These are phyloP conservation scores for Ettlia oleoabundans DNA, from an alignment of 139 green algal species.

Conservation along the genomic window DNA sequence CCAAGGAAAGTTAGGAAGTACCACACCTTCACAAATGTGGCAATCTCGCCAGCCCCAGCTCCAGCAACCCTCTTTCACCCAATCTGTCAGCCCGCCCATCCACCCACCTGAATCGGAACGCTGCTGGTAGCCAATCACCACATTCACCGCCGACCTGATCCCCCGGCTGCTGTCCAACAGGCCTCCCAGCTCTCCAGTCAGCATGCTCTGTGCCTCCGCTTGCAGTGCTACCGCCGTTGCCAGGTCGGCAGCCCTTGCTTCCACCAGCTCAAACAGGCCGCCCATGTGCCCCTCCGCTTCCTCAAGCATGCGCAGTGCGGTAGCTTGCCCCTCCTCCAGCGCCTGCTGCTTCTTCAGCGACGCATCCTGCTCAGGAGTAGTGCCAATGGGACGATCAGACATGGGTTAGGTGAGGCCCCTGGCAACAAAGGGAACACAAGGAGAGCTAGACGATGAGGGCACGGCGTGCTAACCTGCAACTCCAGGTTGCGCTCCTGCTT, in stretches of 20 bases:
- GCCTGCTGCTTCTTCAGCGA: not conserved
- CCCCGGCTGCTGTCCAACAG: conserved; percentile 19
- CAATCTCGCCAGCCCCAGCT: not conserved
- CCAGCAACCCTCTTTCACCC: not conserved
- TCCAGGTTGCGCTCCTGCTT: conserved; percentile 11
- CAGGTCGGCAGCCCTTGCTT: conserved; percentile 4
- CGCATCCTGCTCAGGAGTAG: too few species aligned
- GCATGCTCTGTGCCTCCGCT: conserved; percentile 5
- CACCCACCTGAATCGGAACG: conserved; percentile 25
- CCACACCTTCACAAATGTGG: too few species aligned
- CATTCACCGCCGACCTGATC: conserved; percentile 31
- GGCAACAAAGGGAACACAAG: too few species aligned
- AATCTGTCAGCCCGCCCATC: not conserved
- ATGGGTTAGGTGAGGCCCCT: too few species aligned
- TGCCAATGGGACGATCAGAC: too few species aligned
- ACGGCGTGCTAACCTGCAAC: too few species aligned
- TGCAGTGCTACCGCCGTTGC: not conserved
- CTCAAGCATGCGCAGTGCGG: not conserved
- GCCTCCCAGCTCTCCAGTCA: conserved; percentile 6
- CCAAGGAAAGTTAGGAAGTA: too few species aligned
- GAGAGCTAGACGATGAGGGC: too few species aligned
- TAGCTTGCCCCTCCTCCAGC: conserved; percentile 26
- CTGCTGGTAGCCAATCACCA: conserved; percentile 38
- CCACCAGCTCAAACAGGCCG: conserved; percentile 8
- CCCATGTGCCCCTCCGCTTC: conserved; percentile 2